phyloP scores from a whole-genome alignment of 371 early-diverging fungal genomes.

The Circinella minor region DNA sequence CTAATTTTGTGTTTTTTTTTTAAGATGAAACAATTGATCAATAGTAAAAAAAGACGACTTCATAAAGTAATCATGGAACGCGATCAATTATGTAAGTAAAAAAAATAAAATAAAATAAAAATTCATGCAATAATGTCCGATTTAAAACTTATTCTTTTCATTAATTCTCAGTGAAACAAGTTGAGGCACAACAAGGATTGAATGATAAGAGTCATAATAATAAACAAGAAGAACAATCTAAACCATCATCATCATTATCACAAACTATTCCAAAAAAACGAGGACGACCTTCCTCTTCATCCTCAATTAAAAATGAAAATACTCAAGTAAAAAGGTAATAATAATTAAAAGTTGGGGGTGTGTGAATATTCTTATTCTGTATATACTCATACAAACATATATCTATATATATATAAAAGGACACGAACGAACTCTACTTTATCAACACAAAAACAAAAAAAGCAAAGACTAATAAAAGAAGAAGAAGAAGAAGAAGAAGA shows the following conservation, averaged over 20 bases:
- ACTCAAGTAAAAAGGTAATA: too few relatives aligned
- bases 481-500: too few relatives aligned
- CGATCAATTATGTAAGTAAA: conserved; percentile 9
- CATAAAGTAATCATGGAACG: conserved; percentile 11
- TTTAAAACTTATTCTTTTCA: neutral
- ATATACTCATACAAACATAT: too few relatives aligned
- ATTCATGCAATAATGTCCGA: neutral
- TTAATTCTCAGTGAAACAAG: neutral
- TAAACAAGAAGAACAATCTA: neutral
- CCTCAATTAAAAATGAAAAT: too few relatives aligned
- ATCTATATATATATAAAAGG: too few relatives aligned
- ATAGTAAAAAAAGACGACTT: conserved; percentile 18
- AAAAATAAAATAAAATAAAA: too few relatives aligned
- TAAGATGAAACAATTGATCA: conserved; percentile 21
- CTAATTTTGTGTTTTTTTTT: too few relatives aligned
- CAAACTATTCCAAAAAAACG: neutral
- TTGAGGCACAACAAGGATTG: neutral
- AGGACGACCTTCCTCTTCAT: neutral
- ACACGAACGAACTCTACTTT: too few relatives aligned
- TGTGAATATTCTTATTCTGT: too few relatives aligned
- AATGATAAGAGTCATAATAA: neutral
- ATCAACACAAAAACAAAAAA: too few relatives aligned
- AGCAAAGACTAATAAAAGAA: too few relatives aligned
- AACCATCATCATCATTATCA: neutral
- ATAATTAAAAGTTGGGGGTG: too few relatives aligned